Evolutionary conservation across 2,329 filamentous ascomycete species (phyloP).

Genomic region (Pleurostoma richardsiae): DNA sequence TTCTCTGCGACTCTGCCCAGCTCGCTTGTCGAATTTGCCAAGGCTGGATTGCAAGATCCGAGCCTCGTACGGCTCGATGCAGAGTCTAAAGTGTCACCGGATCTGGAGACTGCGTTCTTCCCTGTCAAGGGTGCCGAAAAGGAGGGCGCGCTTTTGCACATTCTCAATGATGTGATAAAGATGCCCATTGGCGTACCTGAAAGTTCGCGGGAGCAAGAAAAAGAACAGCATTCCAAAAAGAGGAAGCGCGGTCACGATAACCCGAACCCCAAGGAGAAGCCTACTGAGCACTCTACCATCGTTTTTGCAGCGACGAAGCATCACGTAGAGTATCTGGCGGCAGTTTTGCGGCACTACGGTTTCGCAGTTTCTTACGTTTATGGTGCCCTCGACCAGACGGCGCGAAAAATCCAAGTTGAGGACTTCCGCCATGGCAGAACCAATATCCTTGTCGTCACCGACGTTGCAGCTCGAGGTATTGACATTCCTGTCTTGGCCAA

Average conservation of each 20-base stretch:
- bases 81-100: conserved; percentile 92
- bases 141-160: conserved; percentile 83
- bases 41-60: conserved; percentile 88
- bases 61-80: conserved; percentile 85
- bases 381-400: conserved; percentile 89
- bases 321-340: conserved; percentile 88
- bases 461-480: conserved; percentile 93
- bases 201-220: conserved; percentile 40
- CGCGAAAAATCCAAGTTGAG: conserved; percentile 86
- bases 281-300: conserved; percentile 88
- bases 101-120: conserved; percentile 94
- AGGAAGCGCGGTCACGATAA: conserved; percentile 60
- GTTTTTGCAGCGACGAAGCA: conserved; percentile 94
- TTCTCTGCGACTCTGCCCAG: conserved; percentile 95
- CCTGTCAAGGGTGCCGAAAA: conserved; percentile 89
- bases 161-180: conserved; percentile 88
- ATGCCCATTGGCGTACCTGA: conserved; percentile 68
- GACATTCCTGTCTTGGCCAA: conserved; percentile 96
- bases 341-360: conserved; percentile 72
- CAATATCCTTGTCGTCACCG: conserved; percentile 91
- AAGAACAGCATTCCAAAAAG: conserved; percentile 52
- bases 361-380: conserved; percentile 94
- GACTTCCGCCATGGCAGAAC: conserved; percentile 80
- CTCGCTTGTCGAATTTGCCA: conserved; percentile 90
- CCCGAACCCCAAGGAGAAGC: conserved; percentile 58